Evolutionary conservation across 2,329 filamentous ascomycete species (phyloP).

Genomic region (Sporothrix pseudoabietina): DNA sequence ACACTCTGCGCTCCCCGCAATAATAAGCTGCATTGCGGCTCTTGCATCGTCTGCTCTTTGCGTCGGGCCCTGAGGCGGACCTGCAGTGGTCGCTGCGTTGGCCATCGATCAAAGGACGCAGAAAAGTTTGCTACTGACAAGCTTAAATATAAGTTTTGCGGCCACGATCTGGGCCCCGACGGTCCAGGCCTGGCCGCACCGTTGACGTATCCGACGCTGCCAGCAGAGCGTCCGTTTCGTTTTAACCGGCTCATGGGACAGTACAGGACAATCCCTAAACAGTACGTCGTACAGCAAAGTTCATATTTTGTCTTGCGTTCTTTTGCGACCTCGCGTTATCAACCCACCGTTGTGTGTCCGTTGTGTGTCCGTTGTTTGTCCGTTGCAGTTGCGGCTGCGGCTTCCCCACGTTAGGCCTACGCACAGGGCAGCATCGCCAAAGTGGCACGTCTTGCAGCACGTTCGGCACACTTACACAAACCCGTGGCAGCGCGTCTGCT

Average conservation of each 20-base stretch:
- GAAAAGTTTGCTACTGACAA: neutral
- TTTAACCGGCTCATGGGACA: slow-evolving; percentile 22
- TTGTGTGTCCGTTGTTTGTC: neutral
- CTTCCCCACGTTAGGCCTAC: slow-evolving; percentile 15
- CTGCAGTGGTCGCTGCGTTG: slow-evolving; percentile 22
- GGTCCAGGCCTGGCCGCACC: slow-evolving; percentile 2
- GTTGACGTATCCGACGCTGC: slow-evolving; percentile 26
- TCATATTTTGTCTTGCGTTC: neutral
- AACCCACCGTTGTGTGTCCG: neutral
- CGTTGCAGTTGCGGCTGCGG: neutral
- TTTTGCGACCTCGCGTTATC: neutral
- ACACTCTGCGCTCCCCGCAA: slow-evolving; percentile 20
- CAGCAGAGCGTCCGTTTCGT: slow-evolving; percentile 35
- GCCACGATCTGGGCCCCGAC: slow-evolving; percentile 25
- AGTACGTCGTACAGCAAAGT: no score
- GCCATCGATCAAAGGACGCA: slow-evolving; percentile 16
- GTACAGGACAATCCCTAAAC: neutral
- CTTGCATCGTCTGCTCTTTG: slow-evolving; percentile 12
- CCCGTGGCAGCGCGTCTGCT: slow-evolving; percentile 33
- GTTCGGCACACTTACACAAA: slow-evolving; percentile 8
- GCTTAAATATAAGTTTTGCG: slow-evolving; percentile 3
- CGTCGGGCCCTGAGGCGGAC: slow-evolving; percentile 23
- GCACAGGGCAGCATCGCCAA: slow-evolving; percentile 22
- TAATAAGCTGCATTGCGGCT: slow-evolving; percentile 22
- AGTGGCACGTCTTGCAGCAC: slow-evolving; percentile 26